Evolutionary conservation across 2,329 filamentous ascomycete genomes (phyloP), one percentile per base, ranked within the genome.

Genomic region (Talaromyces sp.): DNA sequence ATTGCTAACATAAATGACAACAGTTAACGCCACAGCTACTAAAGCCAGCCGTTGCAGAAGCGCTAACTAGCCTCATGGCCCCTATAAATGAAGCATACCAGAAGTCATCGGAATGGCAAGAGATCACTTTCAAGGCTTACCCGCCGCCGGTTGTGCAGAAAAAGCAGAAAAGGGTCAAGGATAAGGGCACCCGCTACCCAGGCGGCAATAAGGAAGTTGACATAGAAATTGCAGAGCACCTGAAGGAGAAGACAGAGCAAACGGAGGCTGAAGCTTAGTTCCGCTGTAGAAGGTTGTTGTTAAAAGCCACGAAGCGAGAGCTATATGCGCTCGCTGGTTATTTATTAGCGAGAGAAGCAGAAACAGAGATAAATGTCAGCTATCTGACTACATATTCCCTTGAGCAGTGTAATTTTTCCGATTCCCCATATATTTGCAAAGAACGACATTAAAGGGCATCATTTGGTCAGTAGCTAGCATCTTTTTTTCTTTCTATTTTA

Each of bases 21-120:
- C n/a, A 89, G 85, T 85, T 97, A 67, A 92, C 90, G 1, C 95
- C 95, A 0, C 93, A 97, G 81, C 80, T 90, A 13, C 83, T 98
- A 61, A 98, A 99, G 82, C 85, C 89, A n/a, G 92, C 91, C 11
- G 88, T 96, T 6, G 86, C 90, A 5, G 84, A 87, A 61, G 91
- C 87, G 10, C 84, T 99, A 22, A 87, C 87, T 69, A 83, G 85
- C 45, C 85, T 98, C 13, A 83, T 97, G 65, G 87, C 84, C 2
- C 92, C 94, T 1, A 94, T 99, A 66, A 88, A 89, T 69, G 84
- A 82, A 3, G 89, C 89, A 6, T 98, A 87, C 80, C 81, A 90
- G 68, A 85, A 84, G 0, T 89, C 86, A 0, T 73, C 84, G 35
- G 92, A 93, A 73, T 98, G 93, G 93, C 90, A 96, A 79, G 87